Evolutionary conservation across 164 flowering plant genomes (phyloP).

Genomic region (Sedum album): DNA sequence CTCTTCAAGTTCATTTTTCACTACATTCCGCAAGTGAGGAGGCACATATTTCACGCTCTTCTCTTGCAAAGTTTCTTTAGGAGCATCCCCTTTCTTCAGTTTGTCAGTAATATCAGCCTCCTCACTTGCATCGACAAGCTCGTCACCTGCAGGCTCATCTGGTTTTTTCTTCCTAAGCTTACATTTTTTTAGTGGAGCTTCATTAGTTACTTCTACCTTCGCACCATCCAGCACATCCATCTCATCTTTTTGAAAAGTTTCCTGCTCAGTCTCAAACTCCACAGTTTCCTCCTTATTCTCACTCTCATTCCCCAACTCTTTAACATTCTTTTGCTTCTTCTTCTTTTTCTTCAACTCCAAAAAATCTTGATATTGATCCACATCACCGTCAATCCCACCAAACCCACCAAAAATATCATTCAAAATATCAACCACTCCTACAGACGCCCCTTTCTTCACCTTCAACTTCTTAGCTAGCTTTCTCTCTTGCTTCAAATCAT

Average conservation of each 20-base stretch:
- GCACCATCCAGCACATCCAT: constrained; percentile 6
- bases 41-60: constrained; percentile 45
- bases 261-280: constrained; percentile 5
- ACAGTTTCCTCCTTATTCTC: constrained; percentile 12
- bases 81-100: constrained; percentile 19
- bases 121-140: constrained; percentile 14
- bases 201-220: background rate
- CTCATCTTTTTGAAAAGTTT: constrained; percentile 15
- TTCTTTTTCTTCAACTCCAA: constrained; percentile 11
- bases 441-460: constrained; percentile 53
- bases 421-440: constrained; percentile 52
- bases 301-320: constrained; percentile 18
- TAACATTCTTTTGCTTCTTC: constrained; percentile 11
- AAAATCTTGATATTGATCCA: constrained; percentile 8
- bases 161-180: constrained; percentile 24
- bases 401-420: constrained; percentile 49
- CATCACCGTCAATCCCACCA: constrained; percentile 20
- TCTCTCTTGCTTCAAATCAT: constrained; percentile 66
- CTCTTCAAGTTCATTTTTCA: constrained; percentile 48
- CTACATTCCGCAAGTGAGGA: constrained; percentile 68
- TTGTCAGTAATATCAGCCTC: constrained; percentile 13
- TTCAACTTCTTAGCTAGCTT: constrained; percentile 78
- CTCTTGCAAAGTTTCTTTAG: constrained; percentile 9
- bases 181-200: constrained; percentile 11
- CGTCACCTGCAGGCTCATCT: constrained; percentile 10